Base-by-base conservation (phyloP, 768 basidiomycete species). In the Trametes cingulata region DNA sequence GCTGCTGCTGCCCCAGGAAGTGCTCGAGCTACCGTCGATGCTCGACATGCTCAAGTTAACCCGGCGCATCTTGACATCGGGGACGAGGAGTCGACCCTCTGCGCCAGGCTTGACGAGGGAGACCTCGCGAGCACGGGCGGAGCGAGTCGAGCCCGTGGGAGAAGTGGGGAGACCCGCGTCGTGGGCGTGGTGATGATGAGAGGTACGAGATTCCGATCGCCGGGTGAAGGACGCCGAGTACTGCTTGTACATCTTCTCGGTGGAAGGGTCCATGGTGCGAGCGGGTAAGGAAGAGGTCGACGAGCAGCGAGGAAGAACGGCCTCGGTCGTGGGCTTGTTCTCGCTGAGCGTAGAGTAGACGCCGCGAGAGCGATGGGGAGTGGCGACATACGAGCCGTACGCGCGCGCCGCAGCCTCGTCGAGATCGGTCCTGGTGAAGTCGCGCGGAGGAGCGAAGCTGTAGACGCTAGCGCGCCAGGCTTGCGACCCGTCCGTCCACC, bases 381-480 rank as follows among this genome's bases (percentile, higher is more conserved):
- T 77, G 14, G 85, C 82, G 37, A 78, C 70, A 61, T 80, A 82
- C 1, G 82, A 79, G 0, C 77, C 69, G 58, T 75, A 77, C 15
- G 70, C 67, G 56, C 72, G 69, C 36, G 70, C 67, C 6, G 71
- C 67, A 27, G 17, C 73, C 65, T 67, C 75, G 69, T 48, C 70
- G 70, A 61, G 69, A 60, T 40, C 53, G 41, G 58, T 53, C 48
- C 52, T 36, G 33, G 61, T 47, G 39, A 52, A 40, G 33, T 73
- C 68, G 27, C 76, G 74, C 8, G 79, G 79, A 2, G 80, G 67
- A 2, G 79, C 69, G 59, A 85, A 76, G 52, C 76, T 78, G 71
- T 90, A 90, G 0, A 87, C 80, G 4, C 77, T 75, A 0, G 85
- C 75, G n/a, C 88, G 83, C 88, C 88, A 90, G 0, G 82, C 84